Evolutionary conservation across 768 basidiomycete genomes (phyloP), one percentile per base, ranked within the genome.

Genomic region (Tricholoma terreum): DNA sequence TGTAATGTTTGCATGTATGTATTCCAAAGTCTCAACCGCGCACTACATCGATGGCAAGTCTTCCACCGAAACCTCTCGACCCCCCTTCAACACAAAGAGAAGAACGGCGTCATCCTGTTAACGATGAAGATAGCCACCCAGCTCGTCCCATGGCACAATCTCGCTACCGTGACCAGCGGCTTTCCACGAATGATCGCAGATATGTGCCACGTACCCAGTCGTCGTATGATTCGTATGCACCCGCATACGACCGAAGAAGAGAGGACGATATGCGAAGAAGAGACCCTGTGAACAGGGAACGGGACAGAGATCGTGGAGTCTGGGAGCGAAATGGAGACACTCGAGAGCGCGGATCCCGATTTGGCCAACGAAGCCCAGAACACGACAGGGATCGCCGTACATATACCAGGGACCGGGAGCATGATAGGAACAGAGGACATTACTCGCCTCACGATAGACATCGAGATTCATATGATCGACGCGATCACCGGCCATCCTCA

Each of bases 21-120:
- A 53, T 21, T 31, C 6, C 24, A 27, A n/a, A n/a, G n/a, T n/a
- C 6, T 27, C 24, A 6, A 27, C 24, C 24, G n/a, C n/a, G n/a
- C 21, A 30, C 49, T 33, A 40, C 31, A 19, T 17, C 14, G 34
- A 77, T 77, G 76, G 70, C 73, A 14, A 72, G 64, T 56, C 73
- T 79, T 61, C 77, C 77, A 61, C 71, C 75, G 52, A 74, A 72
- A 58, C 77, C 77, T 8, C 56, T 57, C 55, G 69, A 69, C 54
- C 67, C 69, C 52, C 67, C 71, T 22, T 61, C 65, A 48, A 65
- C 64, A 58, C 62, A 68, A 22, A 51, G 38, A 24, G 27, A 40
- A 61, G 67, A 49, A 58, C 46, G 54, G 27, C 59, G 56, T 54
- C 59, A 57, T 31, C 45, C 49, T 34, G 57, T 61, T 31, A 67